Evolutionary conservation across 305 asterid genomes (phyloP).

Genomic region (Solanum aculeatissimum): DNA sequence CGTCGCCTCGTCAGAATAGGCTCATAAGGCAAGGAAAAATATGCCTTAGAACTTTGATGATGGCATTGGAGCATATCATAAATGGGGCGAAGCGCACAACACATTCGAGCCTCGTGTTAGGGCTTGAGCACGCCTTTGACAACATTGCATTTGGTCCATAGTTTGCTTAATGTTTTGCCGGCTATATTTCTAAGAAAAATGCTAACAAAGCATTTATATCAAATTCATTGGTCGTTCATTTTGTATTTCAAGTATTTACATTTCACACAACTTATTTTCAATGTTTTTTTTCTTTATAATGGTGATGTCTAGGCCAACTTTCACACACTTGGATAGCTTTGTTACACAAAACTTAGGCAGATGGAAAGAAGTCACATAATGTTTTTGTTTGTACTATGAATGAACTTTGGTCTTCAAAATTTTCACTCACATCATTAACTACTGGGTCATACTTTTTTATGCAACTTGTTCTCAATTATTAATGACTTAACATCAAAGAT

Average conservation of each 20-base stretch:
- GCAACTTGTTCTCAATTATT: neutral
- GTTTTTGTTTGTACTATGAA: neutral
- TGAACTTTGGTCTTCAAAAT: neutral
- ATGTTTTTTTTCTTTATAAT: neutral
- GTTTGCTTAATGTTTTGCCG: neutral
- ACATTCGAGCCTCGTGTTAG: neutral
- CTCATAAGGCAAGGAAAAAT: neutral
- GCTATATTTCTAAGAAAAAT: neutral
- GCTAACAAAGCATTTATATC: neutral
- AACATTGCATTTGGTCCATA: neutral
- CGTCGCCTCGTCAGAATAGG: neutral
- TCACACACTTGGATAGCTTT: neutral
- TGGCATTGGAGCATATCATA: neutral
- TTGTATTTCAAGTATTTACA: neutral
- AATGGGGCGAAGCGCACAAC: neutral
- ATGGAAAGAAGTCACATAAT: neutral
- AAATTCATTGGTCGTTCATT: neutral
- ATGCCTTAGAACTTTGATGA: neutral
- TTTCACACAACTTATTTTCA: neutral
- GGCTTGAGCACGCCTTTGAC: neutral
- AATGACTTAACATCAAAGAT: neutral
- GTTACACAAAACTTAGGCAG: neutral
- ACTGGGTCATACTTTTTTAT: neutral
- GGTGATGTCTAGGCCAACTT: neutral
- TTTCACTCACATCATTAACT: neutral